phyloP scores from a whole-genome alignment of 2,329 filamentous ascomycete species.

The Trichoderma simmonsii region DNA sequence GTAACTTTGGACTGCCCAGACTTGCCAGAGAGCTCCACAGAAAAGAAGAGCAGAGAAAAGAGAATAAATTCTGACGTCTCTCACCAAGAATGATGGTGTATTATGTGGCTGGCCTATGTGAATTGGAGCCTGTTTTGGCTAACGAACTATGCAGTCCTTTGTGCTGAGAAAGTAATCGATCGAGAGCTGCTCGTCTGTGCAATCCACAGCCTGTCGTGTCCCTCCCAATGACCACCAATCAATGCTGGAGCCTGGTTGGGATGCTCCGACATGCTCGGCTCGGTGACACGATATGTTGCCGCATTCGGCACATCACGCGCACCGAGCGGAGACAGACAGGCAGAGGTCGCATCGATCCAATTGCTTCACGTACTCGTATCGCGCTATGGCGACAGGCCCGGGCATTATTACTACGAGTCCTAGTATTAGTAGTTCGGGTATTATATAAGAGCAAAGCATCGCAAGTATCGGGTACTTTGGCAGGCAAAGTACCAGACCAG shows the following conservation, averaged over 20 bases:
- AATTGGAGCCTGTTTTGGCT: background rate
- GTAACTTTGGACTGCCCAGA: background rate
- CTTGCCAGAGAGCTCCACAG: background rate
- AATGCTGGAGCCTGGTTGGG: background rate
- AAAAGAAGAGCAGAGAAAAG: background rate
- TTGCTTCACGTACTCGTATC: slow-evolving; percentile 3
- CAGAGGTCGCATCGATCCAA: background rate
- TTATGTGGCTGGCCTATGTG: background rate
- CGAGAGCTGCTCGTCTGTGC: background rate
- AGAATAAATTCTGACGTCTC: background rate
- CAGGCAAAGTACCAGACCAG: background rate
- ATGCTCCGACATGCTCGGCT: background rate
- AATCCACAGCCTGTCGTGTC: background rate
- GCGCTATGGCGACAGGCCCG: background rate
- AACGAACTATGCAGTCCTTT: background rate
- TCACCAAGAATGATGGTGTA: background rate
- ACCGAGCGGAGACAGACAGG: background rate
- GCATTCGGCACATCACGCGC: slow-evolving; percentile 15
- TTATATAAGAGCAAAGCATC: background rate
- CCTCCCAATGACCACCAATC: background rate
- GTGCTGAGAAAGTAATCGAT: background rate
- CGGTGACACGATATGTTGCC: slow-evolving; percentile 7
- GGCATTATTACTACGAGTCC: background rate
- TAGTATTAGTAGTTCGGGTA: background rate
- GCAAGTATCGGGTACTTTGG: background rate